phyloP scores from a whole-genome alignment of 2,329 filamentous ascomycete genomes.

The Fusarium longipes region DNA sequence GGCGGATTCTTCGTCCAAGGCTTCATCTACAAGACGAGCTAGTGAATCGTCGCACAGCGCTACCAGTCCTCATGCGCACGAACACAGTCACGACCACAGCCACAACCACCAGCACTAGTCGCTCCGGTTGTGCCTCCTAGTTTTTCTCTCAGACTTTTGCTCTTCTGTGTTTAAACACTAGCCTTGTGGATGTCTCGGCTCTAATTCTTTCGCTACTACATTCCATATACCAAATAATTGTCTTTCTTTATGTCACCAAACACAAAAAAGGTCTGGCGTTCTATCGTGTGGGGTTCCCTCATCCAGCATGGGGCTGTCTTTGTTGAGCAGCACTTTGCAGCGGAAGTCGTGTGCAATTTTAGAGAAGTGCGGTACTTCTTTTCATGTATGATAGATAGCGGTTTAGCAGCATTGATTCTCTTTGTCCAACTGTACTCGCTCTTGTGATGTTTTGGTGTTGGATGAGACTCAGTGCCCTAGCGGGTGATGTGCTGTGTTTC shows the following conservation, averaged over 20 bases:
- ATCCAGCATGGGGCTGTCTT: conserved; percentile 1
- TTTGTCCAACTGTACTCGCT: conserved; percentile 1
- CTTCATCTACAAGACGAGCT: conserved; percentile 51
- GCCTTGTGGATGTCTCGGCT: not conserved
- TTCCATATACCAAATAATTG: conserved; percentile 24
- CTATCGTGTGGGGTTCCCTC: conserved; percentile 17
- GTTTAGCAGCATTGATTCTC: conserved; percentile 17
- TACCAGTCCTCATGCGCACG: conserved; percentile 27
- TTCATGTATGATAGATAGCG: conserved; percentile 37
- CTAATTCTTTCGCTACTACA: conserved; percentile 12
- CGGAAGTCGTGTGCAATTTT: conserved; percentile 17
- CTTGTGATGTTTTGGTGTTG: not conserved
- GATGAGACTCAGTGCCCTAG: not conserved
- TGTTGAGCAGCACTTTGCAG: conserved; percentile 7
- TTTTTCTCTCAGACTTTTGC: not conserved
- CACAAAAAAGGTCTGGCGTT: conserved; percentile 41
- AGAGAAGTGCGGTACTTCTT: conserved; percentile 8
- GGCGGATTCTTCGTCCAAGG: conserved; percentile 49
- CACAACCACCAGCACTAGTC: conserved; percentile 29
- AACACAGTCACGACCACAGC: conserved; percentile 10
- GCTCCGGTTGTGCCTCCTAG: not conserved
- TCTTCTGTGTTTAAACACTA: not conserved
- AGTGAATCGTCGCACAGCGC: conserved; percentile 50
- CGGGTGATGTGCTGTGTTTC: not conserved
- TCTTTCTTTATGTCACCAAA: conserved; percentile 7